A percentile compares a stretch with the other conserved stretches of the same genome.
Evolutionary conservation across 306 rosid genomes (phyloP).

Genomic region (Pachyrhizus erosus): DNA sequence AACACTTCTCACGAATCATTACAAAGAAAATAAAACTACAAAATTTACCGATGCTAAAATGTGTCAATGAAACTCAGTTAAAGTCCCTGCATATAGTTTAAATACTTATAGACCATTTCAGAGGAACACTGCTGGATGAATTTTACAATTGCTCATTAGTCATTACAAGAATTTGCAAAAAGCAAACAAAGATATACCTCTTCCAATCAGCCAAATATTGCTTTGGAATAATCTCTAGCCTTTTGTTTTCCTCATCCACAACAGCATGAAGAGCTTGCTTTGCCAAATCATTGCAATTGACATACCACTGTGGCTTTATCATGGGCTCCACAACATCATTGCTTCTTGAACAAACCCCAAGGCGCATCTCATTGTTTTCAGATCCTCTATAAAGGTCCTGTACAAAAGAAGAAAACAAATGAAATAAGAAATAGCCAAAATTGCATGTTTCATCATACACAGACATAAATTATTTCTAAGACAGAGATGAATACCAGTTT

Average conservation of each 20-base stretch:
- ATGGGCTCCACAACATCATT: constrained; percentile 94
- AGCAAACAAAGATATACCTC: constrained; percentile 49
- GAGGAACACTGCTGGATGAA: constrained; percentile 6
- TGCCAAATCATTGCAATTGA: constrained; percentile 72
- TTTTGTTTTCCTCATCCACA: constrained; percentile 64
- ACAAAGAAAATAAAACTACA: constrained; percentile 2
- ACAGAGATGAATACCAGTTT: constrained; percentile 5
- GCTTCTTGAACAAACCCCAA: constrained; percentile 91
- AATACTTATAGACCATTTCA: constrained; percentile 20
- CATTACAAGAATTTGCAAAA: constrained; percentile 6
- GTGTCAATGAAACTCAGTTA: neutral
- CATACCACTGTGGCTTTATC: constrained; percentile 97
- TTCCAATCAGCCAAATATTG: constrained; percentile 93
- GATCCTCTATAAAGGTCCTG: constrained; percentile 90
- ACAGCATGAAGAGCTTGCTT: constrained; percentile 82
- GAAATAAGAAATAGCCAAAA: constrained; percentile 18
- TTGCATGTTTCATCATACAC: neutral
- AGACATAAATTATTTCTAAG: constrained; percentile 15
- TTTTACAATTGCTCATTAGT: neutral
- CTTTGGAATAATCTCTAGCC: constrained; percentile 75
- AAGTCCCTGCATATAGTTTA: neutral
- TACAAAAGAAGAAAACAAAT: constrained; percentile 42
- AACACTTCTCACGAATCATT: constrained; percentile 18
- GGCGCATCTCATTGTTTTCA: constrained; percentile 91
- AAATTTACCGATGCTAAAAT: constrained; percentile 8